Evolutionary conservation across 495 filamentous ascomycete species (phyloP).

Genomic region (Podospora conica): DNA sequence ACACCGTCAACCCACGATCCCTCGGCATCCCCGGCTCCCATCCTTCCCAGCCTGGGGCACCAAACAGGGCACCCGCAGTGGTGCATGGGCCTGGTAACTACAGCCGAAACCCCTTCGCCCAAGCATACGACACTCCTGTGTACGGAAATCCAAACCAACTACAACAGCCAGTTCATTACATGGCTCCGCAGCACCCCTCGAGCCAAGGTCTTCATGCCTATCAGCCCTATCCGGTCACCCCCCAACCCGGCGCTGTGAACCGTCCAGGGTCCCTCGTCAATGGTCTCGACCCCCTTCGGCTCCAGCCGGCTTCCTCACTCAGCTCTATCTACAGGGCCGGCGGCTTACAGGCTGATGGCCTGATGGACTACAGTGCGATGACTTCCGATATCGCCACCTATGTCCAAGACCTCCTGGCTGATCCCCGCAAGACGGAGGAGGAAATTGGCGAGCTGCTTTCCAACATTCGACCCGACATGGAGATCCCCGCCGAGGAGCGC

Average conservation of each 20-base stretch:
- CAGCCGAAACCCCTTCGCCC: background rate
- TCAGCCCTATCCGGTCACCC: background rate
- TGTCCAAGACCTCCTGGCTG: conserved; percentile 39
- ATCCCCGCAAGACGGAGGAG: conserved; percentile 53
- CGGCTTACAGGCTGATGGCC: conserved; percentile 18
- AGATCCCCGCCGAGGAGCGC: conserved; percentile 56
- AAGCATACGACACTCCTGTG: background rate
- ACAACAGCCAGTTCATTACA: background rate
- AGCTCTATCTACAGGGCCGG: conserved; percentile 6
- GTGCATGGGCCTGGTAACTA: background rate
- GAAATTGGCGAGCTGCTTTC: conserved; percentile 64
- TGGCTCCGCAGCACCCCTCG: background rate
- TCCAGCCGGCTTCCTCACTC: background rate
- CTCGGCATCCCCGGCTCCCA: background rate
- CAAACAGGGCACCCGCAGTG: no score
- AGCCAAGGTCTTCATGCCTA: background rate
- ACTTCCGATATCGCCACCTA: conserved; percentile 22
- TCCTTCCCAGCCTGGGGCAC: background rate
- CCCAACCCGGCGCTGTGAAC: background rate
- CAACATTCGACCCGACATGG: conserved; percentile 69
- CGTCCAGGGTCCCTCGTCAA: background rate
- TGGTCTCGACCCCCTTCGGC: background rate
- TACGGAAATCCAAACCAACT: background rate
- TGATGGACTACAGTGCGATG: conserved; percentile 24
- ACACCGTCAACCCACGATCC: background rate